Base-by-base conservation (phyloP, 2,329 filamentous ascomycete species). In the Fusarium sp. region DNA sequence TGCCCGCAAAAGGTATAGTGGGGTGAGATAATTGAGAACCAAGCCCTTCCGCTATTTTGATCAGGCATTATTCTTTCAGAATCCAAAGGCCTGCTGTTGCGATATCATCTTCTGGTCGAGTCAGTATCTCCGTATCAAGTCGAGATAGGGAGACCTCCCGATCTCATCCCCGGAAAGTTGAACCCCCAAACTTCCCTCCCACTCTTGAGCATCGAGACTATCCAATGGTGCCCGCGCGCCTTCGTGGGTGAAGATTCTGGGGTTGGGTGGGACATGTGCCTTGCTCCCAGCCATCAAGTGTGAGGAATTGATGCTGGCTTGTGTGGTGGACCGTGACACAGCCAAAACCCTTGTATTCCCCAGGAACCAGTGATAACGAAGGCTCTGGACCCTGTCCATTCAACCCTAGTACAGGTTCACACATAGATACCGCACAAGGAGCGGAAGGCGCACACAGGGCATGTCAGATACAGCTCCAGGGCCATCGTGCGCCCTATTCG, bases 141-240 rank as follows among this genome's bases (percentile, higher is more conserved):
- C 61, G 59, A 69, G 70, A 73, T 72, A 67, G 62, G 58, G 38
- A 55, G 34, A 44, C 36, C 54, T 56, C 26, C 59, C 45, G 50
- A 58, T 44, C 44, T 42, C 28, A 49, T 42, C 58, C 44, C 58
- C 53, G 33, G 22, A 34, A 56, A 40, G 46, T 49, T 45, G 49
- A 59, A 49, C 58, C 66, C 70, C 71, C 59, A 59, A 72, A 63
- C 34, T 39, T 58, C 24, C 45, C 71, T 73, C 71, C 71, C 71
- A 66, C 63, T 52, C 48, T 62, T 42, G 39, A 39, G 17, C 50
- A 46, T 63, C 54, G 46, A 73, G 57, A 31, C 68, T 63, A 73
- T 62, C 65, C 58, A 38, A 68, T 70, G 46, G 68, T 60, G 57
- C 70, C 71, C 65, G 68, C 58, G 61, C 44, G 61, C 44, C 50